Conservation (phyloP, 129 eudicot species). For the Lactuca saligna region DNA sequence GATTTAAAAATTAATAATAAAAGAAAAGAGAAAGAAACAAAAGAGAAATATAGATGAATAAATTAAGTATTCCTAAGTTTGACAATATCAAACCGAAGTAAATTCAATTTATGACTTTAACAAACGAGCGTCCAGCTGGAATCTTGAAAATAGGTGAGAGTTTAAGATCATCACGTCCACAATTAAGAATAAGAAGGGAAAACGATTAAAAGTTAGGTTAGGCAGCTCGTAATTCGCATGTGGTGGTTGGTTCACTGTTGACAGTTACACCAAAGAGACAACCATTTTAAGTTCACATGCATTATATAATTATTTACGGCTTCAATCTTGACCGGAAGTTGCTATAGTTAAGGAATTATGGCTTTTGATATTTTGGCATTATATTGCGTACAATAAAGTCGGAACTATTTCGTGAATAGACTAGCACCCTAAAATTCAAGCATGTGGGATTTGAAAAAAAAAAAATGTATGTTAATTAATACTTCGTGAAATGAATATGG, state of each 20-base stretch:
- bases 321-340: slow-evolving; percentile 5
- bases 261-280: slow-evolving; percentile 12
- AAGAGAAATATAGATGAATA: background rate
- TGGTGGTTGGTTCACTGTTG: slow-evolving; percentile 37
- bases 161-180: slow-evolving; percentile 16
- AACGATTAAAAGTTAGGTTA: slow-evolving; percentile 31
- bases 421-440: background rate
- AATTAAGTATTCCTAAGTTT: slow-evolving; percentile 6
- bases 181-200: slow-evolving; percentile 18
- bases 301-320: slow-evolving; percentile 24
- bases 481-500: background rate
- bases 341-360: slow-evolving; percentile 10
- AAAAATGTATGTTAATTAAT: too few relatives aligned
- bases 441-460: background rate
- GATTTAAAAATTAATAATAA: background rate
- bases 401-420: background rate
- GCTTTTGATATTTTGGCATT: background rate
- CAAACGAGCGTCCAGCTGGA: slow-evolving; percentile 31
- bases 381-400: background rate
- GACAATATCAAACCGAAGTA: slow-evolving; percentile 14
- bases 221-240: slow-evolving; percentile 27
- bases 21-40: background rate
- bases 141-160: slow-evolving; percentile 20
- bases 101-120: slow-evolving; percentile 24
- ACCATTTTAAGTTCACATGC: slow-evolving; percentile 29